These are phyloP conservation scores for Ceratobasidium sp. DNA, from an alignment of 1,284 basidiomycete species.

Conservation along the genomic window DNA sequence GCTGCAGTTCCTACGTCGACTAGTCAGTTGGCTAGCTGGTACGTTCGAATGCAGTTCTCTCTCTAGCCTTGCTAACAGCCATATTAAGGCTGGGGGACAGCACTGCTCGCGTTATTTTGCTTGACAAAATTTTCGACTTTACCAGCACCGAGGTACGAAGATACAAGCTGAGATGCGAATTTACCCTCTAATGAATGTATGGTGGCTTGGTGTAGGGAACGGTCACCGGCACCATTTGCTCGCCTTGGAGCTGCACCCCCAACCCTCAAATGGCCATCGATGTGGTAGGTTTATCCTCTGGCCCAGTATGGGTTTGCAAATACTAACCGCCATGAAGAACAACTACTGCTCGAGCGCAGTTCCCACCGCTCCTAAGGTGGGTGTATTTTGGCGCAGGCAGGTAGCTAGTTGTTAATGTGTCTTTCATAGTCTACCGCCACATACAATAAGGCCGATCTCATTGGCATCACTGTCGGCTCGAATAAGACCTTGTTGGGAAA, in stretches of 20 bases:
- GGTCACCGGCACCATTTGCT: constrained; percentile 48
- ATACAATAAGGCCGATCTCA: constrained; percentile 45
- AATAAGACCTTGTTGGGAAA: constrained; percentile 54
- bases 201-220: constrained; percentile 40
- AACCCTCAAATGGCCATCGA: constrained; percentile 54
- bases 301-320: background rate
- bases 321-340: background rate
- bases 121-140: constrained; percentile 55
- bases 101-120: constrained; percentile 54
- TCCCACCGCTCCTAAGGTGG: background rate
- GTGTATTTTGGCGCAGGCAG: background rate
- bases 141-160: constrained; percentile 46
- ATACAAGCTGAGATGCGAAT: background rate
- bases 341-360: background rate
- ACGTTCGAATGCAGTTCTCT: background rate
- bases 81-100: constrained; percentile 50
- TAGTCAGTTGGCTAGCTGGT: constrained; percentile 53
- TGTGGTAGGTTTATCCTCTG: constrained; percentile 15
- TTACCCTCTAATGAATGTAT: background rate
- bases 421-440: constrained; percentile 26
- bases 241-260: constrained; percentile 53
- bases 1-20: constrained; percentile 53
- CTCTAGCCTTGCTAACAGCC: background rate
- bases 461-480: constrained; percentile 49
- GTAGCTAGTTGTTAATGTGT: too few species aligned